Percentiles rank a stretch among this genome's conserved stretches.
These are phyloP conservation scores for Cicer chorassanicum DNA, from an alignment of 306 rosid genomes.

Conservation along the genomic window DNA sequence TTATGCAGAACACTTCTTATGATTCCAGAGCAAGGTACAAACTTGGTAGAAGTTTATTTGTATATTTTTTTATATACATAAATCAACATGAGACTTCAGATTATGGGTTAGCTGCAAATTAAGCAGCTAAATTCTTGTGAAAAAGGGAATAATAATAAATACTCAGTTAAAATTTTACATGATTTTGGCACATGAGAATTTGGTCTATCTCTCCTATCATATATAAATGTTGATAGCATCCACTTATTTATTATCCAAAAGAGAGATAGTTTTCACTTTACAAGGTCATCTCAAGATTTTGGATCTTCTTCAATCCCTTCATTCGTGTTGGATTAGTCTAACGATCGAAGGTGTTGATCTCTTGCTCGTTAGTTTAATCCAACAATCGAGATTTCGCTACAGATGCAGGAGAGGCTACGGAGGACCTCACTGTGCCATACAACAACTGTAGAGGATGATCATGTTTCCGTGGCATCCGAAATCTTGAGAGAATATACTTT, in stretches of 20 bases:
- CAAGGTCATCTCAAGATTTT: neutral
- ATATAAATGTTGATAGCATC: neutral
- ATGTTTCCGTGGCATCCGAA: too few relatives aligned
- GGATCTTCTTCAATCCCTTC: neutral
- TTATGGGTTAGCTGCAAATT: constrained; percentile 26
- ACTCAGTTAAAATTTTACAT: neutral
- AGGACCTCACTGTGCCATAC: neutral
- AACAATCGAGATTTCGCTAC: neutral
- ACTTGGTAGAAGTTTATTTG: constrained; percentile 1
- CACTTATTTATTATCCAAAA: neutral
- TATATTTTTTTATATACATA: constrained; percentile 38
- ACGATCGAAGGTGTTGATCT: neutral
- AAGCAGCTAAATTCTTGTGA: constrained; percentile 22
- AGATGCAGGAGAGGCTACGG: neutral
- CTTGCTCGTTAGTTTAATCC: neutral
- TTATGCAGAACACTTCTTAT: neutral
- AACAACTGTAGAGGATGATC: too few relatives aligned
- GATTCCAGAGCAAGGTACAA: neutral
- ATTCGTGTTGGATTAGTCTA: neutral
- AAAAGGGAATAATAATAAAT: neutral
- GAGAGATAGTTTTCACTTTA: neutral
- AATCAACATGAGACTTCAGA: constrained; percentile 24
- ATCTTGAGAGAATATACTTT: too few relatives aligned
- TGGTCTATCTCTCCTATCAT: neutral
- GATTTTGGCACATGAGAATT: neutral